Evolutionary conservation across 306 rosid genomes (phyloP), one percentile per base, ranked within the genome.

Genomic region (Canavalia ensiformis): DNA sequence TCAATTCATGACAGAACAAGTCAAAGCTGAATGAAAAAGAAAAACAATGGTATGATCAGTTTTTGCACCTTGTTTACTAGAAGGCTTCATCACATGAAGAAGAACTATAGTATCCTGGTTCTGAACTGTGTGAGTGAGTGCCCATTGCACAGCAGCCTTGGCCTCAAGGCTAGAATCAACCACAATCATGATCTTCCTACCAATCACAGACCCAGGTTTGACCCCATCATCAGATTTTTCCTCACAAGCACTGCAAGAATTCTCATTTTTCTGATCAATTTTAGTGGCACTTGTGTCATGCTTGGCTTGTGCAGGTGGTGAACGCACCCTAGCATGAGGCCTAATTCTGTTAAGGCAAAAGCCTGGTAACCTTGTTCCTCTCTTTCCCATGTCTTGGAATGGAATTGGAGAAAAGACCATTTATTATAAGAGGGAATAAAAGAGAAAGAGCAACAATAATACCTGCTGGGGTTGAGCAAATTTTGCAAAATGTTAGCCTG

Each of bases 81-180:
- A 86, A 64, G 94, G 84, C 74, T 86, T 95, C 47, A 75, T 90
- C 1, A 95, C 94, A 86, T 87, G 92, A 57, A 93, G 97, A 69
- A 93, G 97, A 78, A 91, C 64, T 11, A 95, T 66, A 11, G 76
- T 81, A 68, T 95, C 99, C 54, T 95, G 96, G 84, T 68, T 90
- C 86, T 90, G 97, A 75, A 93, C 86, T 7, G 97, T 87, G 78
- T 95, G 96, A 81, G 99, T 87, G 37, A 93, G 92, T 34, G 96
- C 97, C 99, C 97, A 93, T 80, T 95, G 98, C 28, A 95, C 81
- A 60, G 97, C 98, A 58, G 88, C 87, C 8, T 93, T 92, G 12
- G 98, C 96, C 87, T 91, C 98, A 72, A 89, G 54, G 83, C 94
- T 93, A 8, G 99, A 95, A 85, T 95, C 99, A 83, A 90, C 90